Percentiles rank a stretch among this genome's conserved stretches.
These are phyloP conservation scores for Corchorus capsularis DNA, from an alignment of 345 rosid species.

Conservation along the genomic window DNA sequence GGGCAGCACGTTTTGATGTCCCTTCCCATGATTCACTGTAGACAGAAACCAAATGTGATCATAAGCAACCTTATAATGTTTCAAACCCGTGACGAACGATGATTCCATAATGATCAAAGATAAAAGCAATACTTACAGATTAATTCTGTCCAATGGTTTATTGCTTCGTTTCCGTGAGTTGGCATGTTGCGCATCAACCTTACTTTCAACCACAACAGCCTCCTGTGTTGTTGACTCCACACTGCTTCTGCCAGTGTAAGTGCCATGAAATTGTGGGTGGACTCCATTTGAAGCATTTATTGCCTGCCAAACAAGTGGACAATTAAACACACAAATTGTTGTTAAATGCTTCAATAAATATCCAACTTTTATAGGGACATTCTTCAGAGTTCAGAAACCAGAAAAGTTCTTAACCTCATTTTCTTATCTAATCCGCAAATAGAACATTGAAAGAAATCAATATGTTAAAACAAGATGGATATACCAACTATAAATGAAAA, in stretches of 20 bases:
- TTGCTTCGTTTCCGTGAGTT: conserved; percentile 38
- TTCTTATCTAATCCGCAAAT: neutral
- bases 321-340: neutral
- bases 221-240: neutral
- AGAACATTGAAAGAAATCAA: neutral
- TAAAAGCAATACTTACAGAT: conserved; percentile 54
- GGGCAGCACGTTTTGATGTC: conserved; percentile 32
- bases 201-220: conserved; percentile 26
- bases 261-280: conserved; percentile 12
- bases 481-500: neutral
- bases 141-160: conserved; percentile 65
- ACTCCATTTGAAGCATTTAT: conserved; percentile 25
- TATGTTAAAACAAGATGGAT: neutral
- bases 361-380: neutral
- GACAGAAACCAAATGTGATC: conserved; percentile 17
- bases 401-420: neutral
- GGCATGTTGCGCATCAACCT: conserved; percentile 33
- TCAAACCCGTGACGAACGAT: conserved; percentile 17
- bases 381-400: neutral
- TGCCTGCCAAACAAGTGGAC: conserved; percentile 42
- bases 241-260: conserved; percentile 11
- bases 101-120: neutral
- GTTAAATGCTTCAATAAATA: neutral
- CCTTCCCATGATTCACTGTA: conserved; percentile 84
- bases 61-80: conserved; percentile 1